These are phyloP conservation scores for Orbilia ellipsospora DNA, from an alignment of 2,329 filamentous ascomycete genomes.

Conservation along the genomic window DNA sequence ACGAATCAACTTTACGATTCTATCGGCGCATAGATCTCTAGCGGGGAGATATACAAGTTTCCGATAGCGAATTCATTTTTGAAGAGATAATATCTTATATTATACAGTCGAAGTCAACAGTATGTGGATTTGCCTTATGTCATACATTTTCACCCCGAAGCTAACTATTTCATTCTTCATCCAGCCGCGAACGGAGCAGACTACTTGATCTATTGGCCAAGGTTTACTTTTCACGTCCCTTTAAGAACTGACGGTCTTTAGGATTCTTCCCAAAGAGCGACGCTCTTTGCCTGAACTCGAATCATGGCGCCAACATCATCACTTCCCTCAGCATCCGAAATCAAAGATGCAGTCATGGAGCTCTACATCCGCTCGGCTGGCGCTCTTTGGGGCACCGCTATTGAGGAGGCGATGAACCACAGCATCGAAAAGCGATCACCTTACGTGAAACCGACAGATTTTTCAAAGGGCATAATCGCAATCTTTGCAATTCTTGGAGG, in stretches of 20 bases:
- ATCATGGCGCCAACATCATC: conserved; percentile 36
- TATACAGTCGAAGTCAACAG: too few relatives aligned
- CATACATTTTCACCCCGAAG: too few relatives aligned
- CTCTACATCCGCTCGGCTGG: conserved; percentile 43
- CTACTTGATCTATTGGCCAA: not conserved
- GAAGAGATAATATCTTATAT: too few relatives aligned
- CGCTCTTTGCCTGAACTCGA: conserved; percentile 34
- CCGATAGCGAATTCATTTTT: too few relatives aligned
- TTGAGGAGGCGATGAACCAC: conserved; percentile 34
- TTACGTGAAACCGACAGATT: conserved; percentile 56
- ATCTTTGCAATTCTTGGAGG: conserved; percentile 86
- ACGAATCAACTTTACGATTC: not conserved
- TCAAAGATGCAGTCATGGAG: conserved; percentile 32
- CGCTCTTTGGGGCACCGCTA: conserved; percentile 8
- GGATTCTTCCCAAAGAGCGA: conserved; percentile 23
- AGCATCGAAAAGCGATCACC: conserved; percentile 35
- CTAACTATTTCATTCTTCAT: not conserved
- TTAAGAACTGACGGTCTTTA: conserved; percentile 37
- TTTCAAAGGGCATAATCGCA: conserved; percentile 74
- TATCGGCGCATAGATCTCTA: too few relatives aligned
- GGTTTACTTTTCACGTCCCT: conserved; percentile 17
- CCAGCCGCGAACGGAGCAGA: not conserved
- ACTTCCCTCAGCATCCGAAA: conserved; percentile 26
- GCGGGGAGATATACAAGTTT: too few relatives aligned
- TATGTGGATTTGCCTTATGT: too few relatives aligned